A percentile compares a stretch with the other conserved stretches of the same genome.
These are phyloP conservation scores for Phytophthora hybrid DNA, from an alignment of 352 stramenopile species.

Conservation along the genomic window DNA sequence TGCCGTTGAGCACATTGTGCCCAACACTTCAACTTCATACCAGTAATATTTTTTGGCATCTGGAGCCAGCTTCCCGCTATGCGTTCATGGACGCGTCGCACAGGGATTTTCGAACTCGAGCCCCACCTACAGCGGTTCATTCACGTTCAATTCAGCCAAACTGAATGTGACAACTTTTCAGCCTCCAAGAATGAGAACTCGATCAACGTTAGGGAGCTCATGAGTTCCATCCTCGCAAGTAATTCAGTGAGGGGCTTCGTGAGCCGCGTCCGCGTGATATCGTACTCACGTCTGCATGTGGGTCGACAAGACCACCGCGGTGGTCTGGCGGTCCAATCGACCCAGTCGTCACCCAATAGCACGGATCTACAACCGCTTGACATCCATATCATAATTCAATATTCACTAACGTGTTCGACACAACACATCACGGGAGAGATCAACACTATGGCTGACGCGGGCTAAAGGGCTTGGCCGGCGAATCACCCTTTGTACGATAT, in stretches of 20 bases:
- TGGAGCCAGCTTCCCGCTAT: background rate
- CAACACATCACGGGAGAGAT: constrained; percentile 10
- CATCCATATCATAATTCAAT: constrained; percentile 4
- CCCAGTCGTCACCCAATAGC: constrained; percentile 1
- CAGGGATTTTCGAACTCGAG: constrained; percentile 10
- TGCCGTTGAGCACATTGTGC: background rate
- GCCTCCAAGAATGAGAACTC: constrained; percentile 2
- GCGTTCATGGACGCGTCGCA: constrained; percentile 2
- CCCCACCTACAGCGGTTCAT: constrained; percentile 20
- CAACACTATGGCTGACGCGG: constrained; percentile 18
- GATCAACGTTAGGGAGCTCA: constrained; percentile 21
- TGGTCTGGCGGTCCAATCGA: background rate
- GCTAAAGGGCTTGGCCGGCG: constrained; percentile 12
- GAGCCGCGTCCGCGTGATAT: background rate
- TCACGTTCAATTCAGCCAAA: constrained; percentile 5
- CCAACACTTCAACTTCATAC: background rate
- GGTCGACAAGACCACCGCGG: constrained; percentile 18
- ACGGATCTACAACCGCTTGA: constrained; percentile 9
- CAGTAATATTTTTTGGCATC: background rate
- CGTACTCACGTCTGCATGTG: constrained; percentile 1
- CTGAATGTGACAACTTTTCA: background rate
- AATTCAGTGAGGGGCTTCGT: constrained; percentile 3
- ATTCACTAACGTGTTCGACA: constrained; percentile 13
- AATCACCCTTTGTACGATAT: constrained; percentile 4
- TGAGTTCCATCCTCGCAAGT: constrained; percentile 8